Percentiles rank a stretch among this genome's conserved stretches.
Evolutionary conservation across 768 basidiomycete genomes (phyloP).

Genomic region (Panus rudis): DNA sequence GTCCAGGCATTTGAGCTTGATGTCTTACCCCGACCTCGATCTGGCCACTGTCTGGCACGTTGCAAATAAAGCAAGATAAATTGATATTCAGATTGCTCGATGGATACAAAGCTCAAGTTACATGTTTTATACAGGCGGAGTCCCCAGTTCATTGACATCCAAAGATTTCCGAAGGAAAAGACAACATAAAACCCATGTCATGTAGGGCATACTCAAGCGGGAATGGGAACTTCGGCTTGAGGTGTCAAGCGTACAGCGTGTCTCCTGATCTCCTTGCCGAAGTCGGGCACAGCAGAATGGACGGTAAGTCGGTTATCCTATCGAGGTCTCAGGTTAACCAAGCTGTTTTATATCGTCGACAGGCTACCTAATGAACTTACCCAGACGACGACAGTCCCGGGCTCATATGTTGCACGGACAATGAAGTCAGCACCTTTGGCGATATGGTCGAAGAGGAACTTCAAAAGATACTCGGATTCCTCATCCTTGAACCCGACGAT

Average conservation of each 20-base stretch:
- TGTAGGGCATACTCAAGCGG: too few species aligned
- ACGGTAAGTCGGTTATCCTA: slow-evolving; percentile 43
- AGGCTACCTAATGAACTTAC: too few species aligned
- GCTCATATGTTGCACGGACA: slow-evolving; percentile 41
- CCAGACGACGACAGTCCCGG: slow-evolving; percentile 54
- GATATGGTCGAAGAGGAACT: slow-evolving; percentile 49
- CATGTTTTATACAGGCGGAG: too few species aligned
- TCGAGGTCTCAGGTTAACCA: slow-evolving; percentile 1
- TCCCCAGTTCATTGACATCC: too few species aligned
- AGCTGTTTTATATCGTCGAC: slow-evolving; percentile 2
- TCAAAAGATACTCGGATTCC: slow-evolving; percentile 48
- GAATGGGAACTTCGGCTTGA: slow-evolving; percentile 40
- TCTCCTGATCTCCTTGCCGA: slow-evolving; percentile 28
- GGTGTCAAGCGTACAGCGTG: slow-evolving; percentile 44
- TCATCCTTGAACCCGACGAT: slow-evolving; percentile 51
- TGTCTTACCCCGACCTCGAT: too few species aligned
- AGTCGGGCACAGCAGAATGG: slow-evolving; percentile 40
- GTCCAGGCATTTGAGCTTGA: too few species aligned
- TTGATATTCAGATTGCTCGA: too few species aligned
- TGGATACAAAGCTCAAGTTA: too few species aligned
- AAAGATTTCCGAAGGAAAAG: too few species aligned
- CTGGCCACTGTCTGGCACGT: too few species aligned
- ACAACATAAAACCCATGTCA: too few species aligned
- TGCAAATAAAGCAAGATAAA: too few species aligned
- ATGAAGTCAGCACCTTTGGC: slow-evolving; percentile 45